phyloP scores from a whole-genome alignment of 768 basidiomycete genomes.

The Amylocystis lapponica region DNA sequence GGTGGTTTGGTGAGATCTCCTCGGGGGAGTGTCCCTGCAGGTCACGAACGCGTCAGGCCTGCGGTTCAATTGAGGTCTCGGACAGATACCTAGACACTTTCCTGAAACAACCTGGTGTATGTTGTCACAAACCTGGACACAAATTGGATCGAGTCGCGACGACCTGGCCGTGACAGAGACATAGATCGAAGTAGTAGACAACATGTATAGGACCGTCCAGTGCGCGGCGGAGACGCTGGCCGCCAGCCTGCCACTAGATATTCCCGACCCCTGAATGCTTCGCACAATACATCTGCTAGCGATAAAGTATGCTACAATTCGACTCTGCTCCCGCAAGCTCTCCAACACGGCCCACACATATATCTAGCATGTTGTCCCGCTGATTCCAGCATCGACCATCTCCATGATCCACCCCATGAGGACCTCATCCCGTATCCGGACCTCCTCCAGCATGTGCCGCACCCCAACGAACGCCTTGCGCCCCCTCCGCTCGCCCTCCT shows the following conservation, averaged over 20 bases:
- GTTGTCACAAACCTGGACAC: slow-evolving; percentile 42
- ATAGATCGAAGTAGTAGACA: too few relatives aligned
- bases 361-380: slow-evolving; percentile 17
- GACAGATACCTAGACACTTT: slow-evolving; percentile 5
- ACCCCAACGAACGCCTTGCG: slow-evolving; percentile 62
- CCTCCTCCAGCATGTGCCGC: slow-evolving; percentile 55
- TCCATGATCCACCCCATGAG: slow-evolving; percentile 55
- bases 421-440: slow-evolving; percentile 59
- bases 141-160: slow-evolving; percentile 18
- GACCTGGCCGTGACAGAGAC: slow-evolving; percentile 6
- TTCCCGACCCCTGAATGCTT: too few relatives aligned
- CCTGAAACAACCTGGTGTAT: slow-evolving; percentile 46
- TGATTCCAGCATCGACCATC: slow-evolving; percentile 47
- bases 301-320: too few relatives aligned
- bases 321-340: background rate
- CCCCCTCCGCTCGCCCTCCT: slow-evolving; percentile 67
- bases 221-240: background rate
- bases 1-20: slow-evolving; percentile 39
- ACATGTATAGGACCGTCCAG: too few relatives aligned
- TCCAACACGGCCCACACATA: too few relatives aligned
- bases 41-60: background rate
- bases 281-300: too few relatives aligned
- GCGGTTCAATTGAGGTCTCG: background rate
- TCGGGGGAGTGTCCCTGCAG: slow-evolving; percentile 36
- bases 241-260: too few relatives aligned